Conservation (phyloP, 1,139 yeast genomes). For the Protomyces lactucae-debilis region DNA sequence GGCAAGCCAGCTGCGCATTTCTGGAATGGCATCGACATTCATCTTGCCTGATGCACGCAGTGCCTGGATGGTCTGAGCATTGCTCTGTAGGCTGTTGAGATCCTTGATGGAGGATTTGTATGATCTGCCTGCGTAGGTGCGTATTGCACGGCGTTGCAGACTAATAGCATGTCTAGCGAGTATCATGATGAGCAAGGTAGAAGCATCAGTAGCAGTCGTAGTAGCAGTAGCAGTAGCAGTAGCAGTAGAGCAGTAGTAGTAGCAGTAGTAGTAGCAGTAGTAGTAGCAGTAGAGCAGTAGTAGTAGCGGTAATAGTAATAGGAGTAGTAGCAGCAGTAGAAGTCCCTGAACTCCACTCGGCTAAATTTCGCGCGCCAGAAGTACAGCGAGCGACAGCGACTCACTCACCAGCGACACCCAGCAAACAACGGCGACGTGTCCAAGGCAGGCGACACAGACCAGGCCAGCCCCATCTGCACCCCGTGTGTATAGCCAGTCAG, state of each 20-base stretch:
- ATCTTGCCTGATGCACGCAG: constrained; percentile 67
- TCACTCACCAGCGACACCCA: too few relatives aligned
- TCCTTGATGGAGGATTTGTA: constrained; percentile 70
- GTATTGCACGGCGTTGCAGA: not conserved
- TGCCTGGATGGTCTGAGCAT: constrained; percentile 84
- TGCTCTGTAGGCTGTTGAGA: constrained; percentile 82
- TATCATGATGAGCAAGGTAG: too few relatives aligned
- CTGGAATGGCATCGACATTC: constrained; percentile 69
- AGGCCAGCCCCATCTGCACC: too few relatives aligned
- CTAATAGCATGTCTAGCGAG: too few relatives aligned
- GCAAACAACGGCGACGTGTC: too few relatives aligned
- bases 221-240: not conserved
- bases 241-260: too few relatives aligned
- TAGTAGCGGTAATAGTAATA: not conserved
- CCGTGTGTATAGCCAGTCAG: not conserved
- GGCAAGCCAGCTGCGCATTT: constrained; percentile 86
- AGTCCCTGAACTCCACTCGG: not conserved
- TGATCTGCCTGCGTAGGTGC: not conserved
- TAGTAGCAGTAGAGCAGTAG: too few relatives aligned
- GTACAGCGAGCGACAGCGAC: not conserved
- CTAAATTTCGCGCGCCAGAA: not conserved
- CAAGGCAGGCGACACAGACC: too few relatives aligned
- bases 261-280: too few relatives aligned
- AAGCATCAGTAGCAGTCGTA: not conserved
- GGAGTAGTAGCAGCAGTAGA: not conserved